Evolutionary conservation across 169 alveolate genomes (phyloP).

Genomic region (Eimeria praecox): DNA sequence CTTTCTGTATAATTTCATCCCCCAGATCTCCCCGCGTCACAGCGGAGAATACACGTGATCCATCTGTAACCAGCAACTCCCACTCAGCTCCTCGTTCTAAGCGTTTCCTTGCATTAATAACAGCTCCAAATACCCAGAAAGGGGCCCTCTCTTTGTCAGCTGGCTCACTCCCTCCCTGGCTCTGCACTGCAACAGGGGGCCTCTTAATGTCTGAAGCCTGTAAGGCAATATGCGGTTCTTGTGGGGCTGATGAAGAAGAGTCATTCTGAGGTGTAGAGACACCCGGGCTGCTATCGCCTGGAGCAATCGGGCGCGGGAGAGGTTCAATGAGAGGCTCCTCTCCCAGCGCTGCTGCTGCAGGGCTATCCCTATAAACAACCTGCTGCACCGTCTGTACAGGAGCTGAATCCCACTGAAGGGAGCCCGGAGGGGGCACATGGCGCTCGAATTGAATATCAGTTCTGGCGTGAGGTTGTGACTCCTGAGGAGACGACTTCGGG

Average conservation of each 20-base stretch:
- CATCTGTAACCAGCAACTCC: constrained; percentile 39
- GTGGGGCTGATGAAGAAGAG: not conserved
- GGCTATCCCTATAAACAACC: not conserved
- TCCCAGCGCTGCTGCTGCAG: not conserved
- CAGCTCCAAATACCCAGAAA: constrained; percentile 41
- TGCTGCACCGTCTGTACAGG: not conserved
- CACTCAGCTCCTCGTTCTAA: not conserved
- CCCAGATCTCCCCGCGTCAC: not conserved
- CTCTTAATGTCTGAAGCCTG: not conserved
- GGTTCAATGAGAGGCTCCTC: too few relatives aligned
- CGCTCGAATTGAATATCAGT: too few relatives aligned
- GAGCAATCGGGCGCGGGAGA: too few relatives aligned
- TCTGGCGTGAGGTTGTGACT: too few relatives aligned
- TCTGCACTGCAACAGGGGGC: not conserved
- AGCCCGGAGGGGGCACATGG: not conserved
- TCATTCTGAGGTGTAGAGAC: not conserved
- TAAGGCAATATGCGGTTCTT: not conserved
- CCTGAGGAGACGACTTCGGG: not conserved
- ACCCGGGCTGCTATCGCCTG: not conserved
- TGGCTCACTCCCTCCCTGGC: not conserved
- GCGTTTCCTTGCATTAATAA: constrained; percentile 8
- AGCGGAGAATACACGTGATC: constrained; percentile 2
- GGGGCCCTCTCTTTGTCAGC: not conserved
- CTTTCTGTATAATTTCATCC: not conserved
- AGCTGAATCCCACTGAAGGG: not conserved